Evolutionary conservation across 2,329 filamentous ascomycete genomes (phyloP).

Genomic region (Penicillium olsonii): DNA sequence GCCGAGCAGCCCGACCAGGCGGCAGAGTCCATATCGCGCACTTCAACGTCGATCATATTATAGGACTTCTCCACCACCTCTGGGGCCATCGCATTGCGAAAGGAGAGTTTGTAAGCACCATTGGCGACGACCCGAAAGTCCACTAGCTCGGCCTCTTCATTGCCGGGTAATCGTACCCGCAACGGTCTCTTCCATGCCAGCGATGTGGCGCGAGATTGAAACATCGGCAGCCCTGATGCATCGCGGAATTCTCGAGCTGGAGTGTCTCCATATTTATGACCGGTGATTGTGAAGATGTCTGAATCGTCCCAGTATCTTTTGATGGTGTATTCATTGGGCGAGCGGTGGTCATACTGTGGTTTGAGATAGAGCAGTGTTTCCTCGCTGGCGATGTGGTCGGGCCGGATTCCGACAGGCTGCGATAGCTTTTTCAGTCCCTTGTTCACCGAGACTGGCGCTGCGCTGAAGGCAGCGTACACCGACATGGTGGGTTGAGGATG

Average conservation of each 20-base stretch:
- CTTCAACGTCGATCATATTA: constrained; percentile 18
- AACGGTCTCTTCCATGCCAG: constrained; percentile 17
- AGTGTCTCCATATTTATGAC: constrained; percentile 24
- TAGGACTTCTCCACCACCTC: constrained; percentile 19
- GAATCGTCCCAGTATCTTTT: constrained; percentile 23
- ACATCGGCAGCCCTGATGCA: constrained; percentile 30
- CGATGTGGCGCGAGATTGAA: constrained; percentile 22
- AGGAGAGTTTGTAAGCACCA: constrained; percentile 18
- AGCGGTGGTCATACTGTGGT: constrained; percentile 20
- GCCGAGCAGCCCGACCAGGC: constrained; percentile 2
- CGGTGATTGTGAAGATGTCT: constrained; percentile 28
- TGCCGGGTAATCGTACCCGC: constrained; percentile 27
- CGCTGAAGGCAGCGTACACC: not conserved
- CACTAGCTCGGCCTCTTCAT: constrained; percentile 10
- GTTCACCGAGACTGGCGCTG: not conserved
- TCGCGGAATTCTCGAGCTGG: constrained; percentile 32
- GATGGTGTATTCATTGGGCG: constrained; percentile 18
- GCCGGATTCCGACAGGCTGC: constrained; percentile 23
- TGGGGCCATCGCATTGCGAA: constrained; percentile 25
- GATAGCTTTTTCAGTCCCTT: not conserved
- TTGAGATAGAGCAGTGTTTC: constrained; percentile 24
- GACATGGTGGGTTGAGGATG: constrained; percentile 1
- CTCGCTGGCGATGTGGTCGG: constrained; percentile 24
- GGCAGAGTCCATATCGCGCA: not conserved
- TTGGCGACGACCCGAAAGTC: constrained; percentile 13